phyloP scores from a whole-genome alignment of 1,284 basidiomycete species.

The Mycena sp. region DNA sequence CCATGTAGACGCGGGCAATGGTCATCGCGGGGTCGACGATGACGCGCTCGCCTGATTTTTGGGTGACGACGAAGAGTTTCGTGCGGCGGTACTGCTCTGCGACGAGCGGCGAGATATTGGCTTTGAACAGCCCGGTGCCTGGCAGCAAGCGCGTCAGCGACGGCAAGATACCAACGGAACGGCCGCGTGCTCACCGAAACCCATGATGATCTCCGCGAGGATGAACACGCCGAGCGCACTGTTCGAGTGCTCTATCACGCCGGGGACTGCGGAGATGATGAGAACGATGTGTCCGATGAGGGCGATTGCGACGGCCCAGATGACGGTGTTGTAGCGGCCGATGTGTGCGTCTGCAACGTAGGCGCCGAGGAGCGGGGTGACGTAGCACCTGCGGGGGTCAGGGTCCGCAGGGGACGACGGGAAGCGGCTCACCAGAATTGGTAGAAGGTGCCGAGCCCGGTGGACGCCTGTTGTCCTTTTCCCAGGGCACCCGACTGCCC shows the following conservation, averaged over 20 bases:
- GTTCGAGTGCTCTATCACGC: slow-evolving; percentile 68
- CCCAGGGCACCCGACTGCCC: slow-evolving; percentile 79
- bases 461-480: slow-evolving; percentile 70
- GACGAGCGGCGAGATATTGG: slow-evolving; percentile 82
- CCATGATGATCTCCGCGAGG: slow-evolving; percentile 76
- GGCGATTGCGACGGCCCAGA: slow-evolving; percentile 62
- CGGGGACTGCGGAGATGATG: slow-evolving; percentile 76
- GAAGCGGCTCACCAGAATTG: slow-evolving; percentile 58
- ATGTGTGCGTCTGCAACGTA: slow-evolving; percentile 80
- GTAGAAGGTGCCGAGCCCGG: slow-evolving; percentile 75
- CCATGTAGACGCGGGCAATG: slow-evolving; percentile 77
- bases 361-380: slow-evolving; percentile 71
- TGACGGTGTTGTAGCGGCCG: slow-evolving; percentile 82
- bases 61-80: slow-evolving; percentile 63
- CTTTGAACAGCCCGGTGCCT: slow-evolving; percentile 82
- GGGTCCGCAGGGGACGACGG: neutral
- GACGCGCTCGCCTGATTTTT: slow-evolving; percentile 75
- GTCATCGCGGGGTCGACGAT: slow-evolving; percentile 86
- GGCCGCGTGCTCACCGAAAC: slow-evolving; percentile 47
- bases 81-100: slow-evolving; percentile 79
- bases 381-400: slow-evolving; percentile 54
- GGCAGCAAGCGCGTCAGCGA: neutral
- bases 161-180: neutral
- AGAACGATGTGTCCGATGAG: slow-evolving; percentile 80
- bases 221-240: slow-evolving; percentile 70